Percentiles rank a stretch among this genome's conserved stretches.
phyloP scores from a whole-genome alignment of 345 rosid species.

The Erucastrum elatum region DNA sequence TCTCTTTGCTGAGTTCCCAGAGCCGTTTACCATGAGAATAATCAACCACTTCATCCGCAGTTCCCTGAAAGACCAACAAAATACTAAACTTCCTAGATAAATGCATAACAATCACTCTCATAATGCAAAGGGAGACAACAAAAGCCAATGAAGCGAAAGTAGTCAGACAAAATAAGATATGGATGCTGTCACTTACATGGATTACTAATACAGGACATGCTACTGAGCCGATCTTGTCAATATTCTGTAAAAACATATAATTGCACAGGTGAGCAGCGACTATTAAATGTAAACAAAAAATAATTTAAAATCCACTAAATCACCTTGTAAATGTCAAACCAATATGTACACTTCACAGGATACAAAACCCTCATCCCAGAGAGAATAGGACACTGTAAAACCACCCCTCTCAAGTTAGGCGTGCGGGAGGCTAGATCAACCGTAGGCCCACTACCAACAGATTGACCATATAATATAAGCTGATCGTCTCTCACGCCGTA shows the following conservation, averaged over 20 bases:
- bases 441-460: neutral
- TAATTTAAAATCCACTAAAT: neutral
- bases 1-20: slow-evolving; percentile 75
- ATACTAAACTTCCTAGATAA: neutral
- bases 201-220: neutral
- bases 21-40: slow-evolving; percentile 87
- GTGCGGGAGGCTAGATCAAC: neutral
- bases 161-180: neutral
- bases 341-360: neutral
- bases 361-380: slow-evolving; percentile 3
- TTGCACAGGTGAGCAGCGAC: neutral
- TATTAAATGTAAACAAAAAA: neutral
- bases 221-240: neutral
- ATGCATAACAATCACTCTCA: neutral
- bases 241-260: neutral
- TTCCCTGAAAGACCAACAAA: slow-evolving; percentile 57
- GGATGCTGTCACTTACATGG: neutral
- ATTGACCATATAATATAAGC: neutral
- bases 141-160: neutral
- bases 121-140: neutral
- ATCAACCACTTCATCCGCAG: slow-evolving; percentile 87
- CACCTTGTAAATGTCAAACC: slow-evolving; percentile 2
- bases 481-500: neutral
- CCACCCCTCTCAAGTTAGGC: neutral
- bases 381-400: slow-evolving; percentile 1